Percentiles rank a stretch among this genome's conserved stretches.
phyloP scores from a whole-genome alignment of 2,329 filamentous ascomycete species.

The Hypoxylon sp. region DNA sequence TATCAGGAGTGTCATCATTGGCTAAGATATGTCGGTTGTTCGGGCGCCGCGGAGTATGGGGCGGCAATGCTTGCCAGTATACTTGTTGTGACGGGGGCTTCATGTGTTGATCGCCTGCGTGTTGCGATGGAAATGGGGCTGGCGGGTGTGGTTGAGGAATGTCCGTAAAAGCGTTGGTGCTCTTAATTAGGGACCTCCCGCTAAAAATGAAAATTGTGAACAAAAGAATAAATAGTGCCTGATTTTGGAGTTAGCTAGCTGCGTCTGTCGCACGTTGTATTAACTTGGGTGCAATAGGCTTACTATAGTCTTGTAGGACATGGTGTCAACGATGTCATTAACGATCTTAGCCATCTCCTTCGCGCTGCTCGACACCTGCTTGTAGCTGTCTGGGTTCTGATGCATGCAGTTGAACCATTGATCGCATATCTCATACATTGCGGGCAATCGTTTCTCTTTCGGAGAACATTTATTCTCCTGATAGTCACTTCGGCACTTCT shows the following conservation, averaged over 20 bases:
- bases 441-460: slow-evolving; percentile 75
- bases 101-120: slow-evolving; percentile 39
- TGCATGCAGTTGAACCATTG: slow-evolving; percentile 92
- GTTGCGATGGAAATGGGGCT: slow-evolving; percentile 42
- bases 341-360: slow-evolving; percentile 93
- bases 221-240: slow-evolving; percentile 51
- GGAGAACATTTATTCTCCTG: slow-evolving; percentile 80
- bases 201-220: slow-evolving; percentile 52
- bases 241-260: slow-evolving; percentile 35
- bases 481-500: slow-evolving; percentile 80
- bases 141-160: slow-evolving; percentile 44
- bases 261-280: neutral
- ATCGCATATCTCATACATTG: slow-evolving; percentile 79
- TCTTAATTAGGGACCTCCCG: slow-evolving; percentile 52
- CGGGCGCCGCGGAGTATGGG: slow-evolving; percentile 51
- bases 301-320: slow-evolving; percentile 83
- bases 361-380: slow-evolving; percentile 83
- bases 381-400: slow-evolving; percentile 82
- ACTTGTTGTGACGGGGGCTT: slow-evolving; percentile 46
- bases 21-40: slow-evolving; percentile 41
- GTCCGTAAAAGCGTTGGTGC: slow-evolving; percentile 46
- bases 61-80: slow-evolving; percentile 51
- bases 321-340: slow-evolving; percentile 92
- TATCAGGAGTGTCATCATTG: slow-evolving; percentile 59
- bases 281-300: slow-evolving; percentile 45